Evolutionary conservation across 768 basidiomycete species (phyloP), one percentile per base, ranked within the genome.

Genomic region (Asterophora lycoperdoides): DNA sequence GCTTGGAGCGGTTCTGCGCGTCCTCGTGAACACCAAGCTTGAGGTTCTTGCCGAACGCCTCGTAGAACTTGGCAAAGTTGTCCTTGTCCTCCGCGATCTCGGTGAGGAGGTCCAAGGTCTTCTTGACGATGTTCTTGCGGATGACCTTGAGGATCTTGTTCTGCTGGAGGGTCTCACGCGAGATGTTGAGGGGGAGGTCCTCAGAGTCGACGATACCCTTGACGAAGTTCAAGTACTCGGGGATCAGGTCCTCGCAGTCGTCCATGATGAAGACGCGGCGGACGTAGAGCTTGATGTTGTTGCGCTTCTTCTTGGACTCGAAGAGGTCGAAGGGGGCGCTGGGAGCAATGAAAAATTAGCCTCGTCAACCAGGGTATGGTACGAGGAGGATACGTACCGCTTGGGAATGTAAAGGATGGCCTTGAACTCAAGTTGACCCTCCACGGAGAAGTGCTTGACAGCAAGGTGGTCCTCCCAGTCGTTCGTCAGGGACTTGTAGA

Each of bases 231-330:
- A 97, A 91, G 80, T 98, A 98, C 70, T 98, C 95, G 59, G 95
- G 95, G 65, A 95, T 98, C 66, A 96, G 78, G 64, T 99, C 96
- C 77, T 98, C 95, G 69, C 95, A 98, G 72, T 96, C 94, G 73
- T 99, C 96, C 92, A 96, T 97, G 81, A 99, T 98, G 81, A 99
- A 98, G 64, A 98, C 95, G 49, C 96, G 93, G 78, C 96, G 92
- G 60, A 99, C 96, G 68, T 98, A 99, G 68, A 99, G 93, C 77
- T 99, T 99, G 82, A 99, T 98, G 88, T 98, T 98, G 83, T 97
- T 97, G 64, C 95, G 91, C 84, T 98, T 98, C 89, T 98, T 98
- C 88, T 99, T 98, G 53, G 89, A 90, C 78, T 99, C 96, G 75
- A 99, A 99, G 68, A 99, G 87, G 65, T 99, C 96, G 72, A 98